Evolutionary conservation across 1,139 yeast species (phyloP).

Genomic region (Hansenula lynferdii): DNA sequence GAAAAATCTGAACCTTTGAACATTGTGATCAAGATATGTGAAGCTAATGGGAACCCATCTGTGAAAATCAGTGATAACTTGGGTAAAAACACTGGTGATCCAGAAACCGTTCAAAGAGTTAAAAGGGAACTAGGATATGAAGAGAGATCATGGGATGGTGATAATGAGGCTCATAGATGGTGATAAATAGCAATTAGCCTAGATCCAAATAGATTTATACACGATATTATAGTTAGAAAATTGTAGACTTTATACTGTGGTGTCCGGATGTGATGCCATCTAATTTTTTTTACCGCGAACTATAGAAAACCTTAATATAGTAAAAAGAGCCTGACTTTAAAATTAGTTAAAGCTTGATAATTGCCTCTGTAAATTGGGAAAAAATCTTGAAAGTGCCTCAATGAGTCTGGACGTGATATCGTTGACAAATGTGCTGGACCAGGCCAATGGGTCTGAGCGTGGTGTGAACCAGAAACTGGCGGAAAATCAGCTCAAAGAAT

Average conservation of each 20-base stretch:
- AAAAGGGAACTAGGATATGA: slow-evolving; percentile 70
- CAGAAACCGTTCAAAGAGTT: slow-evolving; percentile 61
- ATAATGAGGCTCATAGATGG: slow-evolving; percentile 85
- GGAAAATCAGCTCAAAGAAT: slow-evolving; percentile 58
- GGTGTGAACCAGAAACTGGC: slow-evolving; percentile 51
- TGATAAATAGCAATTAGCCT: background rate
- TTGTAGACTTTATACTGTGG: background rate
- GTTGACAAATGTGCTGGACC: slow-evolving; percentile 31
- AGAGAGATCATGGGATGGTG: slow-evolving; percentile 68
- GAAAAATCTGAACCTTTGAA: slow-evolving; percentile 77
- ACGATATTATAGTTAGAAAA: no score
- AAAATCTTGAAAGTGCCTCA: no score
- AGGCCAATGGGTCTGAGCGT: slow-evolving; percentile 50
- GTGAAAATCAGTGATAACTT: slow-evolving; percentile 87
- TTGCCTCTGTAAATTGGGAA: no score
- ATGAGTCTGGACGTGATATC: slow-evolving; percentile 6
- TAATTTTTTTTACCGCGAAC: no score
- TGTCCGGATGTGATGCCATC: no score
- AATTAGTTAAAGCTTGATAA: no score
- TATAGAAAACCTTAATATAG: no score
- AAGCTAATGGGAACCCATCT: slow-evolving; percentile 75
- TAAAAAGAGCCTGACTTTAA: no score
- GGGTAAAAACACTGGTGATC: slow-evolving; percentile 93
- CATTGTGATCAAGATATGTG: slow-evolving; percentile 79
- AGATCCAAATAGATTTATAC: background rate